Conservation (phyloP, 257 asterid genomes). For the Primulina huaijiensis region DNA sequence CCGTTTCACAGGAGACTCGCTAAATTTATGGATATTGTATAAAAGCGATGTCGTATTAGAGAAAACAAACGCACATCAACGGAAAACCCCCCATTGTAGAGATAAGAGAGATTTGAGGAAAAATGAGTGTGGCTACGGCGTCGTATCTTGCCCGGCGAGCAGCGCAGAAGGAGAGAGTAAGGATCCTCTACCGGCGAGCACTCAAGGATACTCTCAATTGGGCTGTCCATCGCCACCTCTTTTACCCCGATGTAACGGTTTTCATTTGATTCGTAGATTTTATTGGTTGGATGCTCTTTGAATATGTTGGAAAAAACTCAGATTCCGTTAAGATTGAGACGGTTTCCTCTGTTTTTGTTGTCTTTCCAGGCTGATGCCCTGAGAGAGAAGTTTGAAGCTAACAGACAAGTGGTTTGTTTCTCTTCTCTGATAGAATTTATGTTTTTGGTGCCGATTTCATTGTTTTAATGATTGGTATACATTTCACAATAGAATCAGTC, state of each 20-base stretch:
- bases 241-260: constrained; percentile 66
- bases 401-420: constrained; percentile 60
- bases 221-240: constrained; percentile 99
- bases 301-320: background rate
- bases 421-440: constrained; percentile 10
- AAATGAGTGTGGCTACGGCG: constrained; percentile 65
- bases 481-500: background rate
- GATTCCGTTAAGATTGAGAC: background rate
- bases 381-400: constrained; percentile 79
- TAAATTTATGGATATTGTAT: no score
- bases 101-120: constrained; percentile 7
- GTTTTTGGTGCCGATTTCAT: constrained; percentile 5
- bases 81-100: background rate
- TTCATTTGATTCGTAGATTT: constrained; percentile 5
- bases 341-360: background rate
- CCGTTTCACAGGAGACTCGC: no score
- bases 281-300: background rate
- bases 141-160: constrained; percentile 89
- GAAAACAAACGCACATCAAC: background rate
- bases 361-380: constrained; percentile 71
- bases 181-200: constrained; percentile 88
- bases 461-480: background rate
- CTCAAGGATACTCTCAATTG: constrained; percentile 96
- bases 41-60: constrained; percentile 15
- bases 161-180: constrained; percentile 91